Conservation (phyloP, 306 rosid species). For the Mimosa pudica region DNA sequence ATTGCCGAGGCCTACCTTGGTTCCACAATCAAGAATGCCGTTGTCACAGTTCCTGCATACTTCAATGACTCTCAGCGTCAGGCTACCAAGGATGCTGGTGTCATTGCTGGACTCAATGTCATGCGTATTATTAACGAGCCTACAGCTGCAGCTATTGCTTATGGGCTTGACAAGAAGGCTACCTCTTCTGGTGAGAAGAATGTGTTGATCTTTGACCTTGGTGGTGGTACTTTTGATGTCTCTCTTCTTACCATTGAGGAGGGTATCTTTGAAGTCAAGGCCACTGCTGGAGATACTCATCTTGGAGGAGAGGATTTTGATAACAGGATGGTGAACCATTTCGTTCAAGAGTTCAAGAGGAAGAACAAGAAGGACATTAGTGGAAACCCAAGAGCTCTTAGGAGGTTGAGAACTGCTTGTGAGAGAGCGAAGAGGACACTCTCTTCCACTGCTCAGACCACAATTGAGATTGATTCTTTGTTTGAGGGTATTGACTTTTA, state of each 20-base stretch:
- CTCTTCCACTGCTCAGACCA: constrained; percentile 74
- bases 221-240: constrained; percentile 70
- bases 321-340: constrained; percentile 76
- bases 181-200: constrained; percentile 65
- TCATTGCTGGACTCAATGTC: constrained; percentile 71
- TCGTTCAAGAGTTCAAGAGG: constrained; percentile 80
- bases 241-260: constrained; percentile 76
- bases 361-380: constrained; percentile 71
- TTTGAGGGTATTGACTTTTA: constrained; percentile 77
- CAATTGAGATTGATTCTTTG: constrained; percentile 76
- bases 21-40: constrained; percentile 62
- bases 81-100: constrained; percentile 77
- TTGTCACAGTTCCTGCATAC: constrained; percentile 84
- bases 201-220: constrained; percentile 64
- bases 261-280: constrained; percentile 72
- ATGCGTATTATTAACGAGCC: constrained; percentile 71
- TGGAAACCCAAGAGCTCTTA: constrained; percentile 72
- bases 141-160: constrained; percentile 73
- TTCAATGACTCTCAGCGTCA: constrained; percentile 75
- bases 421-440: constrained; percentile 87
- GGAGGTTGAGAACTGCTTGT: constrained; percentile 73
- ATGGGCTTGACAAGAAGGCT: constrained; percentile 71
- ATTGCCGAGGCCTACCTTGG: constrained; percentile 86
- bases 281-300: constrained; percentile 82
- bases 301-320: constrained; percentile 89